Conservation (phyloP, 2,329 filamentous ascomycete species). For the Sporothrix euskadiensis region DNA sequence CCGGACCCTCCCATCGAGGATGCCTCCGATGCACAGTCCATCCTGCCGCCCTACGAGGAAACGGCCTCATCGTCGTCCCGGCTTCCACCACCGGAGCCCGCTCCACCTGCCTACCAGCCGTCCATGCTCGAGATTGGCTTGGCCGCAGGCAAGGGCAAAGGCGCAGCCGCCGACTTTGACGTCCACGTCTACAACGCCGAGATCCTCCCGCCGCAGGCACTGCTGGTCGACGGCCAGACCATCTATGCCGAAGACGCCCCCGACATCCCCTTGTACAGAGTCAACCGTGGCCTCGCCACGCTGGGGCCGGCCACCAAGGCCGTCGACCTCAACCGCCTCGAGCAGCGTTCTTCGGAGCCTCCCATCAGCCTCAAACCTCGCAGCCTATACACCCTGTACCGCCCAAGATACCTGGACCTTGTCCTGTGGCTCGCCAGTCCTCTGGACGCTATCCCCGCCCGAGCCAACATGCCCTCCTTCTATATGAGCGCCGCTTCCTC, state of each 20-base stretch:
- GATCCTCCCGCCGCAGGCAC: neutral
- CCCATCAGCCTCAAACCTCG: neutral
- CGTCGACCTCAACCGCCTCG: neutral
- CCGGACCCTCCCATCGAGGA: neutral
- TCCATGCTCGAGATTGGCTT: conserved; percentile 7
- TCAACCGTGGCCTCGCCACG: neutral
- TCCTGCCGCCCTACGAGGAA: conserved; percentile 9
- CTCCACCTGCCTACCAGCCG: neutral
- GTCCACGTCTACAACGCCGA: neutral
- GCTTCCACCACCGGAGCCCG: neutral
- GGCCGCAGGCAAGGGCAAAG: neutral
- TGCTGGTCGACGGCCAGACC: neutral
- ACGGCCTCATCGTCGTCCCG: neutral
- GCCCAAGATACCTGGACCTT: neutral
- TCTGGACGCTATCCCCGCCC: neutral
- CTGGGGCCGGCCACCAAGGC: conserved; percentile 1
- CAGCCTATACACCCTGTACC: neutral
- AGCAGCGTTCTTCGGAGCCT: neutral
- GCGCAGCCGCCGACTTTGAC: neutral
- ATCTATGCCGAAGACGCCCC: neutral
- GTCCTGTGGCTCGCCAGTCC: neutral
- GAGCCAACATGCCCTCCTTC: neutral
- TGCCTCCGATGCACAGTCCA: conserved; percentile 6
- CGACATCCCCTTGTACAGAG: neutral
- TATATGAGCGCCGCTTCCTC: neutral